Percentiles rank a stretch among this genome's conserved stretches.
Evolutionary conservation across 2,329 filamentous ascomycete species (phyloP).

Genomic region (Ophiostoma australiae): DNA sequence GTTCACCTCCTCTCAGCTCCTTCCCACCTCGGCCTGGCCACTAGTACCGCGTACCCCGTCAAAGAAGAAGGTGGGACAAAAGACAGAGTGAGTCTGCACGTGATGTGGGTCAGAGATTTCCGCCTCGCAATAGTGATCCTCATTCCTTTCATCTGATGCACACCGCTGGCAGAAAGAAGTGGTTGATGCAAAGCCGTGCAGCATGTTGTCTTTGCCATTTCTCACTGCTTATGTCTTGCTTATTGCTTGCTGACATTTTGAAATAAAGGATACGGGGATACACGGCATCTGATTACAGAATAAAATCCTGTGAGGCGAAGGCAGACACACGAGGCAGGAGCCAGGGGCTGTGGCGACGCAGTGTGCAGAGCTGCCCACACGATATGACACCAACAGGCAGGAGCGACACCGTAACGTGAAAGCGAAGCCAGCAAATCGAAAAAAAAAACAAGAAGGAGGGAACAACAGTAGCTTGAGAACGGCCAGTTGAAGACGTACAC

Average conservation of each 20-base stretch:
- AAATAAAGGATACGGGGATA: not conserved
- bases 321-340: constrained; percentile 7
- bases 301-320: not conserved
- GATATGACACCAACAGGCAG: not conserved
- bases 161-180: not conserved
- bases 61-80: not conserved
- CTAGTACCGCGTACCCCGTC: constrained; percentile 8
- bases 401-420: not conserved
- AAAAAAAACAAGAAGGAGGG: not conserved
- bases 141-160: not conserved
- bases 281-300: not conserved
- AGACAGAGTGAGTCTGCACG: not conserved
- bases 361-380: not conserved
- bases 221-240: not conserved
- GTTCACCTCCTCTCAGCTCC: not conserved
- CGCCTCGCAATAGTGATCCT: not conserved
- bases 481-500: not conserved
- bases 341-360: not conserved
- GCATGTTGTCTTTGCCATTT: not conserved
- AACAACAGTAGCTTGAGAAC: not conserved
- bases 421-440: not conserved
- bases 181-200: not conserved
- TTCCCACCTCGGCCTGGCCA: not conserved
- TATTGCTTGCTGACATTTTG: not conserved
- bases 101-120: constrained; percentile 1